Evolutionary conservation across 2,329 filamentous ascomycete species (phyloP), one percentile per base, ranked within the genome.

Genomic region (Colletotrichum acutatum): DNA sequence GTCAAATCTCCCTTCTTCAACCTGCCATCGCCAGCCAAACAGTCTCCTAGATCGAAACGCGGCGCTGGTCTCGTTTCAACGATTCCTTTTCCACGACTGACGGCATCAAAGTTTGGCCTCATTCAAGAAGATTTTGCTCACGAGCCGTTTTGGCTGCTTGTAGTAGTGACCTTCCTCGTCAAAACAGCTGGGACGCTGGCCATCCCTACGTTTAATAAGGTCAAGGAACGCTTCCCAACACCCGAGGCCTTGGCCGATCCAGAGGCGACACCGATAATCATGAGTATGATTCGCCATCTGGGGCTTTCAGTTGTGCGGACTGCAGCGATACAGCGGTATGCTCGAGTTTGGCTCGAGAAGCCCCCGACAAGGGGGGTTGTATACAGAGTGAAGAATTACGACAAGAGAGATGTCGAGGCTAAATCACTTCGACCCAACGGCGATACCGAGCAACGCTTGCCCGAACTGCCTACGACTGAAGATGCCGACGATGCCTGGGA

Each of bases 101-200:
- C 88, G 8, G 85, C 89, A 0, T 79, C 86, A 0, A 81, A 78
- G 6, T 98, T 97, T 79, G 95, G 95, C 0, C 87, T 98, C 2
- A 90, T 98, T 49, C 95, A 98, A 80, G 95, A 98, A 80, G 89
- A 92, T 75, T 89, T 97, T 19, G 90, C 91, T 2, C 82, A 89
- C 62, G 88, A 95, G 69, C 93, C 95, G 0, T 98, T 97, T 81
- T 92, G 91, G 75, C 89, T 98, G 1, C 88, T 98, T 1, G 86
- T 98, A 34, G 95, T 93, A 14, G 92, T 95, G 5, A 95, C 94
- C 0, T 95, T 98, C 77, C 90, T 98, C 34, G 96, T 96, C 80
- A 91, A 93, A 72, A 98, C 95, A 0, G 87, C 90, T 3, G 95
- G 94, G 12, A 88, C 86, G 59, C 87, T 90, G 11, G 94, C 95